Conservation (phyloP, 2,329 filamentous ascomycete species). For the Rhexocercosporidium sp. region DNA sequence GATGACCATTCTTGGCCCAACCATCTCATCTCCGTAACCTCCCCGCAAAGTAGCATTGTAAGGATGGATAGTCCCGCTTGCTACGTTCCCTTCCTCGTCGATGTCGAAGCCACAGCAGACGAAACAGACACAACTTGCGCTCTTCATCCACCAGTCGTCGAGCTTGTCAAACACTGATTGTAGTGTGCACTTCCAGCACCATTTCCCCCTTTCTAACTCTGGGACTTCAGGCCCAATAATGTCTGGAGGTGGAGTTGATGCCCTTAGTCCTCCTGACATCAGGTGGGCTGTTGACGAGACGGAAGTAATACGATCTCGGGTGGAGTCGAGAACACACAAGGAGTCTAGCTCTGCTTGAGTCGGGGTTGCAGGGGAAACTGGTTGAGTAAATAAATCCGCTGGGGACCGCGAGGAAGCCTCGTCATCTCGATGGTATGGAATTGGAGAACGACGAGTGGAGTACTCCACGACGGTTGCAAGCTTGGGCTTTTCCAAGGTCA, state of each 20-base stretch:
- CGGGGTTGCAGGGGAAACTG: background rate
- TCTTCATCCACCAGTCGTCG: slow-evolving; percentile 31
- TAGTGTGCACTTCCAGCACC: slow-evolving; percentile 38
- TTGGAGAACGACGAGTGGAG: background rate
- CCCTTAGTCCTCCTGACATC: slow-evolving; percentile 22
- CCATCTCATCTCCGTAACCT: background rate
- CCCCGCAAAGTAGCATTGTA: background rate
- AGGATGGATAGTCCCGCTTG: background rate
- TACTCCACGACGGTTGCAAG: background rate
- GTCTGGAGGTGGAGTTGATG: background rate
- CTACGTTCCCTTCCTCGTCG: slow-evolving; percentile 26
- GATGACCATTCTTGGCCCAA: slow-evolving; percentile 4
- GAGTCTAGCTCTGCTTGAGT: slow-evolving; percentile 8
- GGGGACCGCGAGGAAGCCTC: background rate
- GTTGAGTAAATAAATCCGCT: too few species aligned
- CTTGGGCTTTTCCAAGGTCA: background rate
- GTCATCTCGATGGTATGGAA: background rate
- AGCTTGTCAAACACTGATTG: slow-evolving; percentile 31
- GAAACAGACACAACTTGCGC: slow-evolving; percentile 31
- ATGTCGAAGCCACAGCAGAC: slow-evolving; percentile 37
- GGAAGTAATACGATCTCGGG: slow-evolving; percentile 15
- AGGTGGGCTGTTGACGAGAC: slow-evolving; percentile 29
- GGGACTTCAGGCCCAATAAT: background rate
- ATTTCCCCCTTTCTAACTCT: slow-evolving; percentile 8
- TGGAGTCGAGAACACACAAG: background rate